Evolutionary conservation across 108 stramenopile genomes (phyloP), one percentile per base, ranked within the genome.

Genomic region (Cyclotella choctawhatcheeana): DNA sequence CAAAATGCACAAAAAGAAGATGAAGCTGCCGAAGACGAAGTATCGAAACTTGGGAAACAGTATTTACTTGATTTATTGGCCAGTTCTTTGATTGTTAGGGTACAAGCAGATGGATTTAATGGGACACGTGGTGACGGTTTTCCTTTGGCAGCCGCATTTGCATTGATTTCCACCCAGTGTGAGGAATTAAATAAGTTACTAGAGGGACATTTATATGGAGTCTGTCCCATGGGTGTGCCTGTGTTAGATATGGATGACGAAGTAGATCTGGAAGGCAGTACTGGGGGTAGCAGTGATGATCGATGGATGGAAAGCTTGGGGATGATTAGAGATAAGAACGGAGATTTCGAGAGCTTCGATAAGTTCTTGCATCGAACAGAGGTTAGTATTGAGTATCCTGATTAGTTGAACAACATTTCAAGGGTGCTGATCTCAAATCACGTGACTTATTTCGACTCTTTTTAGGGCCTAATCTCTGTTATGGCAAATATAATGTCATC

Each of bases 41-140:
- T 83, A 43, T 29, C 73, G 0, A 40, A 40, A 14, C 29, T 86
- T 27, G 94, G 91, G 0, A 87, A 85, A 60, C 85, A 84, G 34
- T 95, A 95, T 62, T 69, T 91, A 27, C 47, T 95, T 61, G 94
- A 95, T 84, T 69, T 95, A 17, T 58, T 95, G 0, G 84, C 83
- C 2, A 77, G 82, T 45, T 88, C 83, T 47, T 71, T 84, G 25
- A 91, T 95, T 50, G 89, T 88, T 21, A 82, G 94, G 10, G 86
- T 87, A 6, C 94, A 95, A 67, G 91, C 94, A 22, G 94, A 93
- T 64, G 86, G 89, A 25, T 95, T 95, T 59, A 90, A 90, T 65
- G 90, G 93, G 14, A 77, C 85, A 20, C 84, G 90, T 8, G 91
- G 91, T 8, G 94, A 95, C 79, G 94, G 91, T 10, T 95, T 91